Base-by-base conservation (phyloP, 2,329 filamentous ascomycete species). In the Exophiala viscosa region DNA sequence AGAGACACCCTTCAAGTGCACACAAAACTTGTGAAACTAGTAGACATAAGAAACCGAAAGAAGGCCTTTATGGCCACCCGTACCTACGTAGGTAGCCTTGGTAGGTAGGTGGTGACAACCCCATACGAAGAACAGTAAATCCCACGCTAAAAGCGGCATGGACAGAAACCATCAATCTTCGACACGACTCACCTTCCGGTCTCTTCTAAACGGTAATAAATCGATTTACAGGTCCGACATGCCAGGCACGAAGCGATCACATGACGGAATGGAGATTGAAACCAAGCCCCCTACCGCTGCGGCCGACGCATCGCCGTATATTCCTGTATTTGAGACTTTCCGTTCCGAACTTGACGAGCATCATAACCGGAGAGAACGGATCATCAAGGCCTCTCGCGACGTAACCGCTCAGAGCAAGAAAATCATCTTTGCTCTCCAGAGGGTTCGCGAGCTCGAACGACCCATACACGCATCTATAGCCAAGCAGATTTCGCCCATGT, bases 381-480 rank as follows among this genome's bases (percentile, higher is more conserved):
- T 96, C 62, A 88, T 95, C 66, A 99, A 97, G 75, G 86, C 85
- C 2, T 95, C 89, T 7, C 79, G 92, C 57, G 93, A 99, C 69
- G 88, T 99, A 53, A 99, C 93, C 5, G 90, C 90, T 0, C 77
- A 90, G 48, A 96, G 90, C 72, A 99, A 99, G 78, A 99, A 97
- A 75, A 95, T 97, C 54, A 93, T 93, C 62, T 93, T 93, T 69
- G 82, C 87, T 1, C 73, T 93, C n/a, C 88, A 93, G 70, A 82
- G 88, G 48, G 65, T 73, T 28, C 74, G 73, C 40, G 66, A 65
- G 23, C 64, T 73, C 46, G 69, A 69, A 44, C 48, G 64, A 18
- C 70, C 73, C 13, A 61, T 96, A 17, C 88, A 90, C 0, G 67
- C 76, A 32, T 77, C 83, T 60, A 88, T 92, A 51, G 74, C 81